Evolutionary conservation across 257 asterid genomes (phyloP), one percentile per base, ranked within the genome.

Genomic region (Solanum bukasovii): DNA sequence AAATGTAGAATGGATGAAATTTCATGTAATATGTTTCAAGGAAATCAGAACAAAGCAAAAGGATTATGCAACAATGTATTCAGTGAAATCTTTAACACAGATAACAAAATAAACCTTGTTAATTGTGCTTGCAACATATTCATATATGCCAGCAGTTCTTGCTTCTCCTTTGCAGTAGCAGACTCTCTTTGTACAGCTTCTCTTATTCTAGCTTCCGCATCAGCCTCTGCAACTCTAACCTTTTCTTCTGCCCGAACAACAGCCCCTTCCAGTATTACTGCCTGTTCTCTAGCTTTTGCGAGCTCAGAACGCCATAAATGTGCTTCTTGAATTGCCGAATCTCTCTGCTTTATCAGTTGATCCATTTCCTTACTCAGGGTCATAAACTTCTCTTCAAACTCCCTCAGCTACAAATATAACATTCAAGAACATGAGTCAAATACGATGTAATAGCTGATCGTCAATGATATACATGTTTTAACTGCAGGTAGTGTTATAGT

Each of bases 251-350:
- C 98, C 88, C 99, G 95, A 84, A 97, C 97, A 87, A 89, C 95
- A 79, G 98, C 98, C 87, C 98, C 99, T 92, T 97, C 99, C 94
- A 97, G 84, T 90, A 96, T 97, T 85, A 97, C 98, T 83, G 89
- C 96, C 86, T 92, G 96, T 83, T 97, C 99, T 93, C 98, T 91
- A 82, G 99, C 98, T 92, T 97, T 97, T 63, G 93, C 99, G 61
- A 97, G 96, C 92, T 97, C 99, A n/a, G 98, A 93, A 52, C 99
- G 99, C 99, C 99, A 97, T 90, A 96, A 84, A 90, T 95, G 98
- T 85, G 99, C 98, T 92, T 97, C 99, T 90, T 93, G 97, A 82
- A 90, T 61, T 88, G 98, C 98, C 0, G 94, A 91, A 89, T 94
- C 98, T 87, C 96, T 94, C 87, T 96, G 95, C 87, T 93, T 93